Evolutionary conservation across 2,329 filamentous ascomycete genomes (phyloP), one percentile per base, ranked within the genome.

Genomic region (Colletotrichum siamense): DNA sequence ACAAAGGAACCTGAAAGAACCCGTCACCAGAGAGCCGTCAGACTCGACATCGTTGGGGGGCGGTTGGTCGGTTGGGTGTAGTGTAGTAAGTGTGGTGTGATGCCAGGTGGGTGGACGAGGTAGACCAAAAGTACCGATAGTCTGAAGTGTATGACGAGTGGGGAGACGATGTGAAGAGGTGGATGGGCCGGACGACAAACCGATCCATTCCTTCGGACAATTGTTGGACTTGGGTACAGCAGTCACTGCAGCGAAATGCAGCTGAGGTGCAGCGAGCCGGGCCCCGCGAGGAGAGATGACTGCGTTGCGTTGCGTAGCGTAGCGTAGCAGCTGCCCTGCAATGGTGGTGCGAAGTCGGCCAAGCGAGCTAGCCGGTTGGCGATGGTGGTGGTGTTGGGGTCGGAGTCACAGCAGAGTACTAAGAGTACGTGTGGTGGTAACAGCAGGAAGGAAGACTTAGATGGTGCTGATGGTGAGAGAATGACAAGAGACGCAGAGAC

Each of bases 171-270:
- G 57, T 63, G 9, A 24, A 26, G 52, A 49, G 62, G 13, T 62
- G 69, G 62, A 67, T 52, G 62, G 69, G 55, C 69, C 68, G 28
- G 49, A 61, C 52, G 49, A 30, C 30, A 64, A 30, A 36, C 72
- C 22, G 36, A 75, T 22, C 63, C 63, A 73, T 65, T 69, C 44
- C 70, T 73, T 76, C 73, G 71, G 70, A 73, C 64, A 65, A 49
- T 65, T 69, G 65, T 32, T 73, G 68, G 59, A 36, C 32, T 69
- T 28, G 70, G 39, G 18, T 57, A 57, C 70, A 73, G 57, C 36
- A 52, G 62, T 52, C 69, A 55, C 55, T 69, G 39, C 28, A 30
- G 28, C 49, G 18, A 24, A 36, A 18, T 69, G 67, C 55, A 69
- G 61, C 61, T 36, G 36, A 55, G 61, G 52, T 49, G 71, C 55